Percentiles rank a stretch among this genome's conserved stretches.
phyloP scores from a whole-genome alignment of 2,329 filamentous ascomycete genomes.

The Pestalotiopsis sp. region DNA sequence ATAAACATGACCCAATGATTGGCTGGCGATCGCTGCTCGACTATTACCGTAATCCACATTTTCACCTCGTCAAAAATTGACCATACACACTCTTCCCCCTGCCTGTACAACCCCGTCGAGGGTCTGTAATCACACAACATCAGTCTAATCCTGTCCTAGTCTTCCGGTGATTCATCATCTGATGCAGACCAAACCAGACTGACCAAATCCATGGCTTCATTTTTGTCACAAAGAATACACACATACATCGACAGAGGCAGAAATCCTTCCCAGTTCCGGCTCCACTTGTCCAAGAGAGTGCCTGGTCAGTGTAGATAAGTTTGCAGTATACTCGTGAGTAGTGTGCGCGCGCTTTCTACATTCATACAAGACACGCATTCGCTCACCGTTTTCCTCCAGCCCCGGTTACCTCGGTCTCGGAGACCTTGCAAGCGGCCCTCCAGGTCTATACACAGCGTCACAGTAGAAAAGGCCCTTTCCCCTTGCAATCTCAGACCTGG shows the following conservation, averaged over 20 bases:
- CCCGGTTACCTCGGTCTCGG: background rate
- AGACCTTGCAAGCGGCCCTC: background rate
- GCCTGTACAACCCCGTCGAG: background rate
- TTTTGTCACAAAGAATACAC: background rate
- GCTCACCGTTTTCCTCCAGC: background rate
- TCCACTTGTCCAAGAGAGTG: too few relatives aligned
- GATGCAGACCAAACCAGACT: background rate
- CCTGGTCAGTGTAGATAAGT: too few relatives aligned
- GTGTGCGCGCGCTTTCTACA: background rate
- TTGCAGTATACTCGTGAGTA: background rate
- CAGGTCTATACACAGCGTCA: background rate
- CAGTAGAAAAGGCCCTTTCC: background rate
- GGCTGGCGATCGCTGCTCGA: background rate
- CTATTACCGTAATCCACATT: background rate
- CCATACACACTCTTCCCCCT: background rate
- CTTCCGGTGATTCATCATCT: background rate
- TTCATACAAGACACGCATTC: background rate
- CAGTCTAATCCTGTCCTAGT: background rate
- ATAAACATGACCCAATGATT: background rate
- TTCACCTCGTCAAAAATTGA: background rate
- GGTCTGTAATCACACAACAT: background rate
- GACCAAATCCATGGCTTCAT: background rate
- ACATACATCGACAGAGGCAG: background rate
- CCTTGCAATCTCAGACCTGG: background rate
- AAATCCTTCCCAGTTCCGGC: background rate